Conservation (phyloP, 2,329 filamentous ascomycete species). For the Phyllosticta citriasiana region DNA sequence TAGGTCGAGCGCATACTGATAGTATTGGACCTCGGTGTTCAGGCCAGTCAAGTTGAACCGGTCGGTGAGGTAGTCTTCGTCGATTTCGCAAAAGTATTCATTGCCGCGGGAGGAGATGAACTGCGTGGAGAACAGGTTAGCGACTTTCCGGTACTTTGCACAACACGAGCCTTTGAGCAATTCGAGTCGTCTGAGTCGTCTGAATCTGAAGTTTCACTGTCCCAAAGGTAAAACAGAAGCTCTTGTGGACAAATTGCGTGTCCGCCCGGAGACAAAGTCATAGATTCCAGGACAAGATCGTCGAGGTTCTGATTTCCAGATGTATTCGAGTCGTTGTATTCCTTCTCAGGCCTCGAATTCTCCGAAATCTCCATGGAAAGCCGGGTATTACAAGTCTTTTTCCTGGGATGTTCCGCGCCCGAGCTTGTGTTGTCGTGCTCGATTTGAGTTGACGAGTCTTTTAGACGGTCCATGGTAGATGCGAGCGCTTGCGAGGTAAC, state of each 20-base stretch:
- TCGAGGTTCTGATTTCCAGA: no score
- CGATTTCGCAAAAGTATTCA: conserved; percentile 99
- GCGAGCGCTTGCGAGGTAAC: neutral
- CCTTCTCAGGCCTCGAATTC: no score
- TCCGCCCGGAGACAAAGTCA: no score
- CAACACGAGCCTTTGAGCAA: neutral
- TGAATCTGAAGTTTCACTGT: no score
- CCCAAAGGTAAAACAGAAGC: no score
- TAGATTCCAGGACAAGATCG: no score
- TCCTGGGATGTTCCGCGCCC: neutral
- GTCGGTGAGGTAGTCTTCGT: conserved; percentile 97
- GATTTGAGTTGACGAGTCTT: neutral
- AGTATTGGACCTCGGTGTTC: conserved; percentile 96
- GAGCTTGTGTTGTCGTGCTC: neutral
- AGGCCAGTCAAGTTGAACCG: conserved; percentile 96
- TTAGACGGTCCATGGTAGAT: neutral
- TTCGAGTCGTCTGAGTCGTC: no score
- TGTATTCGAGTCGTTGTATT: no score
- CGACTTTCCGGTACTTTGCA: neutral
- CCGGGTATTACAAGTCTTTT: neutral
- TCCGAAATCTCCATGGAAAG: no score
- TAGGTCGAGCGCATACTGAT: conserved; percentile 95
- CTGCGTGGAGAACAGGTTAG: conserved; percentile 39
- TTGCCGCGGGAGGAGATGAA: conserved; percentile 97
- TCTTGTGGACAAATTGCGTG: no score